phyloP scores from a whole-genome alignment of 495 filamentous ascomycete species.

The Xylaria flabelliformis region DNA sequence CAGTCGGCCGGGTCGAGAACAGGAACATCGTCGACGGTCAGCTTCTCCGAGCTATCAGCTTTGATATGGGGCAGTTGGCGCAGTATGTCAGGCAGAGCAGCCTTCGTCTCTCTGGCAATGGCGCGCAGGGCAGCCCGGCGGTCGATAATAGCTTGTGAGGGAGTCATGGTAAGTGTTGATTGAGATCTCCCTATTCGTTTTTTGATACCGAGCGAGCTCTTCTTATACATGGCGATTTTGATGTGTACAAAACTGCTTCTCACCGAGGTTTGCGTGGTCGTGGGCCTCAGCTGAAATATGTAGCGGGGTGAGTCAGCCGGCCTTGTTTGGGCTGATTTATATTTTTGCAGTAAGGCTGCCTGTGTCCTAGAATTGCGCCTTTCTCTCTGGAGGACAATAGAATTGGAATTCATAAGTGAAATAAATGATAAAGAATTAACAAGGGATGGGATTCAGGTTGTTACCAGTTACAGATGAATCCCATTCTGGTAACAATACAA shows the following conservation, averaged over 20 bases:
- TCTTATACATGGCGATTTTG: not conserved
- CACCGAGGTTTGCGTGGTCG: not conserved
- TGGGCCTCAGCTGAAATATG: not conserved
- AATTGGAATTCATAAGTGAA: not conserved
- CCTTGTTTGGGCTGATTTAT: not conserved
- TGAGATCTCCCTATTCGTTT: not conserved
- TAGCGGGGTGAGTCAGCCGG: not conserved
- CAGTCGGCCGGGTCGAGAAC: constrained; percentile 32
- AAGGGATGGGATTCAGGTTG: not conserved
- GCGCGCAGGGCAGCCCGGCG: constrained; percentile 20
- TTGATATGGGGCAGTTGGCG: constrained; percentile 31
- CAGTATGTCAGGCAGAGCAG: constrained; percentile 31
- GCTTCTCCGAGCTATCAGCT: constrained; percentile 24
- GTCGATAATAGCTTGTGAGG: not conserved
- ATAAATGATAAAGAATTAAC: not conserved
- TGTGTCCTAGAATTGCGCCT: not conserved
- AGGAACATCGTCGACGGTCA: constrained; percentile 20
- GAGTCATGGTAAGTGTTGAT: constrained; percentile 1
- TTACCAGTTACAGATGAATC: not conserved
- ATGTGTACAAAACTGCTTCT: not conserved
- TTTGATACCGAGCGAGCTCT: not conserved
- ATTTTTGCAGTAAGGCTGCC: not conserved
- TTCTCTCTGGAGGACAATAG: not conserved
- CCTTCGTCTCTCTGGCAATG: constrained; percentile 36
- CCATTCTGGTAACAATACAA: not conserved